A percentile compares a stretch with the other conserved stretches of the same genome.
These are phyloP conservation scores for Pisolithus microcarpus DNA, from an alignment of 768 basidiomycete genomes.

Conservation along the genomic window DNA sequence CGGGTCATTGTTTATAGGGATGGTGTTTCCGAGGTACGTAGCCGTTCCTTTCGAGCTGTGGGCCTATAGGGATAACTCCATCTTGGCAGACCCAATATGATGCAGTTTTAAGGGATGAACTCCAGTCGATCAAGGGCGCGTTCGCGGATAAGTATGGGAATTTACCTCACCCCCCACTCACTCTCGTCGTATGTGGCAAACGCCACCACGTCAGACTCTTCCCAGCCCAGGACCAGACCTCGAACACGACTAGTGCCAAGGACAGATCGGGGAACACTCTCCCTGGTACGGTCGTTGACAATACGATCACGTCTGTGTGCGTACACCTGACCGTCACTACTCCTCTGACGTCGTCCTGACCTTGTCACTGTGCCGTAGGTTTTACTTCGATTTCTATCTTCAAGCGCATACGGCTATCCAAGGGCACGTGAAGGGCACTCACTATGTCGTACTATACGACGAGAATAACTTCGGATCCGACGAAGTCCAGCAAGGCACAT, in stretches of 20 bases:
- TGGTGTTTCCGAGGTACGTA: constrained; percentile 62
- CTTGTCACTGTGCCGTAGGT: constrained; percentile 1
- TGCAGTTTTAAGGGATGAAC: constrained; percentile 35
- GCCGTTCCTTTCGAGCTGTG: too few species aligned
- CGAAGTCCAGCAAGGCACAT: constrained; percentile 37
- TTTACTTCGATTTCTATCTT: not conserved
- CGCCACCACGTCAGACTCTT: constrained; percentile 45
- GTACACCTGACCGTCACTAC: constrained; percentile 39
- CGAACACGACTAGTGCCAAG: constrained; percentile 25
- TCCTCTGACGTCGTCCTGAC: constrained; percentile 28
- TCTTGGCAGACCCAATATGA: constrained; percentile 33
- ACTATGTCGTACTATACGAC: constrained; percentile 43
- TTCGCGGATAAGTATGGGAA: constrained; percentile 24
- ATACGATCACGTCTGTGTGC: constrained; percentile 37
- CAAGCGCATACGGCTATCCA: constrained; percentile 31
- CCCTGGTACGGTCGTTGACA: constrained; percentile 44
- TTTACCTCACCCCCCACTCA: constrained; percentile 35
- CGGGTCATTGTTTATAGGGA: constrained; percentile 47
- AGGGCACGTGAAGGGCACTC: constrained; percentile 35
- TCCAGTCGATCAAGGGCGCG: constrained; percentile 32
- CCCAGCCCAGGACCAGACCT: constrained; percentile 23
- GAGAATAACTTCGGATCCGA: constrained; percentile 40
- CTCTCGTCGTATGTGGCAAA: constrained; percentile 42
- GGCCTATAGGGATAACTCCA: too few species aligned
- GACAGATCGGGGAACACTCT: constrained; percentile 33